These are phyloP conservation scores for Serendipita vermifera DNA, from an alignment of 768 basidiomycete genomes.

Conservation along the genomic window DNA sequence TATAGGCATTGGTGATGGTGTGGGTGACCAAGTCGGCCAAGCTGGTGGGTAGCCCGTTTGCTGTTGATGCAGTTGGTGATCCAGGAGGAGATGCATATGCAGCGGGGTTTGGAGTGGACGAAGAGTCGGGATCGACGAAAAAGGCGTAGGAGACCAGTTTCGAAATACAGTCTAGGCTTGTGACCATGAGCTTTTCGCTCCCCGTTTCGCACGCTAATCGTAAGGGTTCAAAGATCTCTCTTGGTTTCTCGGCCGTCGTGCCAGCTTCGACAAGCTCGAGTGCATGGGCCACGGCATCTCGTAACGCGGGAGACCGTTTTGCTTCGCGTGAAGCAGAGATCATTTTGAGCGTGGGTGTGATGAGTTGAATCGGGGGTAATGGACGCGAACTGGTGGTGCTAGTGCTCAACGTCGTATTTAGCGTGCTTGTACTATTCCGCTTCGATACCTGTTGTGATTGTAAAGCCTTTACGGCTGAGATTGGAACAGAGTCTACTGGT, in stretches of 20 bases:
- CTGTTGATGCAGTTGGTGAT: constrained; percentile 46
- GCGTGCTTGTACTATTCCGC: too few relatives aligned
- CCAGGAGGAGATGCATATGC: constrained; percentile 60
- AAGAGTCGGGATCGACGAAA: constrained; percentile 59
- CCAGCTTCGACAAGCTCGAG: constrained; percentile 69
- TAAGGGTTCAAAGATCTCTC: constrained; percentile 92
- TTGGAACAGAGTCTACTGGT: too few relatives aligned
- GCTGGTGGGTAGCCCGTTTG: constrained; percentile 50
- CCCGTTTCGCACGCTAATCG: constrained; percentile 92
- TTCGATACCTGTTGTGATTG: too few relatives aligned
- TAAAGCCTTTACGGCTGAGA: too few relatives aligned
- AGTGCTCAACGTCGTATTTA: too few relatives aligned
- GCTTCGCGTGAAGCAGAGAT: constrained; percentile 84
- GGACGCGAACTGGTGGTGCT: too few relatives aligned
- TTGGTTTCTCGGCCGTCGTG: constrained; percentile 58
- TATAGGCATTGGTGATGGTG: constrained; percentile 86
- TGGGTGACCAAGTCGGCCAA: constrained; percentile 89
- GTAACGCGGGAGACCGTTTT: constrained; percentile 63
- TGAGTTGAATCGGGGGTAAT: too few relatives aligned
- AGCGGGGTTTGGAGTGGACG: too few relatives aligned
- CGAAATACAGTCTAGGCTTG: constrained; percentile 92
- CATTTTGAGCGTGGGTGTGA: constrained; percentile 72
- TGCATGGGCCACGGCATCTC: constrained; percentile 71
- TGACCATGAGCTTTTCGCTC: constrained; percentile 87
- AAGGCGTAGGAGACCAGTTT: constrained; percentile 97